Evolutionary conservation across 495 filamentous ascomycete genomes (phyloP).

Genomic region (Xylaria sp.): DNA sequence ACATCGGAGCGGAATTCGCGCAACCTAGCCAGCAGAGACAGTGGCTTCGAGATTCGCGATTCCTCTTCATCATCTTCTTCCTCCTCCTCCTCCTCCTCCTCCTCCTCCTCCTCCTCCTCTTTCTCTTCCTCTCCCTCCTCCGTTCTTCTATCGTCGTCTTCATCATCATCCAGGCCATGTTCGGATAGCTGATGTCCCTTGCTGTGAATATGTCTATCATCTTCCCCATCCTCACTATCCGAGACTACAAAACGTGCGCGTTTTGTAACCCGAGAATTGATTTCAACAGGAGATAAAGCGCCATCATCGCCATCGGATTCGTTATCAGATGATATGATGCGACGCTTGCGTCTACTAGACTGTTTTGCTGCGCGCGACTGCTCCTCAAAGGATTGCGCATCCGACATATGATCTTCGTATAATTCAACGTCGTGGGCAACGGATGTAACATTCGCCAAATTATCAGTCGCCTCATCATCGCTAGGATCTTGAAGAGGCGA

Average conservation of each 20-base stretch:
- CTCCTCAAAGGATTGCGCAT: constrained; percentile 28
- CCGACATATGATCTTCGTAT: constrained; percentile 9
- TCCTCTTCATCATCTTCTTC: constrained; percentile 32
- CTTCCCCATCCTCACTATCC: constrained; percentile 11
- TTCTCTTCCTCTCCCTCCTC: not conserved
- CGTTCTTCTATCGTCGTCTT: constrained; percentile 26
- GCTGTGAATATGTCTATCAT: not conserved
- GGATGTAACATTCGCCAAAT: constrained; percentile 21
- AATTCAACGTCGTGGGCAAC: constrained; percentile 32
- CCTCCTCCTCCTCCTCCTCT: constrained; percentile 8
- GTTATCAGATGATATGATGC: constrained; percentile 39
- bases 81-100: not conserved
- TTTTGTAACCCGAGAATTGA: constrained; percentile 5
- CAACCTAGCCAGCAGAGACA: constrained; percentile 35
- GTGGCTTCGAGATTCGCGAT: constrained; percentile 19
- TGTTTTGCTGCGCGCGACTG: not conserved
- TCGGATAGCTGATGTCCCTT: not conserved
- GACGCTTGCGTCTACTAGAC: constrained; percentile 32
- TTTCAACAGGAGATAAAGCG: not conserved
- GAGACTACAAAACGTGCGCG: constrained; percentile 4
- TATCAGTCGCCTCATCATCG: constrained; percentile 16
- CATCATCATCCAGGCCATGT: not conserved
- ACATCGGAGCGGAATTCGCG: constrained; percentile 36
- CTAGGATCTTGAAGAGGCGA: constrained; percentile 31
- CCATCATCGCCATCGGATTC: constrained; percentile 14